Conservation (phyloP, 805 yeast species). For the Kregervanrija fluxuum region DNA sequence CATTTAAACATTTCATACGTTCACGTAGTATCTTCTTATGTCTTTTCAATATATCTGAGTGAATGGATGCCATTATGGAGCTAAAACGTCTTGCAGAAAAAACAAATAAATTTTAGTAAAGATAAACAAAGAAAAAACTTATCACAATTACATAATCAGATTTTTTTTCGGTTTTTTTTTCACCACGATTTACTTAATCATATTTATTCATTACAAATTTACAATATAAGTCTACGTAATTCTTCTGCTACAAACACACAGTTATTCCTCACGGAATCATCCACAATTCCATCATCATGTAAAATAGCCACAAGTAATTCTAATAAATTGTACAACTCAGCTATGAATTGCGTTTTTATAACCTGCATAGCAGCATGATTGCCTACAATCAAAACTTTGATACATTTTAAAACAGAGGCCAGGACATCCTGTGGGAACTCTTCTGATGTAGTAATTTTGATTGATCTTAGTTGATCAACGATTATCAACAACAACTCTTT, state of each 20-base stretch:
- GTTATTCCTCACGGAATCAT: background rate
- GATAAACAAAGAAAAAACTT: no score
- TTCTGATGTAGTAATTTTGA: background rate
- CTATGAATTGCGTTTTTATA: background rate
- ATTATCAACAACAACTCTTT: conserved; percentile 38
- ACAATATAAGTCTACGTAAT: background rate
- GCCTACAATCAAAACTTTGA: background rate
- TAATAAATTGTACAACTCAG: background rate
- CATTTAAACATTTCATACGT: conserved; percentile 4
- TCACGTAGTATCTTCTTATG: conserved; percentile 9
- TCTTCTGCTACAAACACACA: conserved; percentile 1
- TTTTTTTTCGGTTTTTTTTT: no score
- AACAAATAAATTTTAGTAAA: no score
- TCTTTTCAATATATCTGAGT: conserved; percentile 6
- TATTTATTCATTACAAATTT: no score
- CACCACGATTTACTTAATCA: no score
- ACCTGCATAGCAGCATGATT: background rate
- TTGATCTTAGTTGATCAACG: conserved; percentile 6
- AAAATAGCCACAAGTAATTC: background rate
- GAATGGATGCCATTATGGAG: conserved; percentile 8
- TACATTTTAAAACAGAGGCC: conserved; percentile 7
- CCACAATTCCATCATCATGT: conserved; percentile 1
- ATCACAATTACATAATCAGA: no score
- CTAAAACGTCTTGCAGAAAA: background rate
- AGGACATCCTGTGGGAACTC: conserved; percentile 8